Base-by-base conservation (phyloP, 2,329 filamentous ascomycete genomes). In the Colletotrichum filicis region DNA sequence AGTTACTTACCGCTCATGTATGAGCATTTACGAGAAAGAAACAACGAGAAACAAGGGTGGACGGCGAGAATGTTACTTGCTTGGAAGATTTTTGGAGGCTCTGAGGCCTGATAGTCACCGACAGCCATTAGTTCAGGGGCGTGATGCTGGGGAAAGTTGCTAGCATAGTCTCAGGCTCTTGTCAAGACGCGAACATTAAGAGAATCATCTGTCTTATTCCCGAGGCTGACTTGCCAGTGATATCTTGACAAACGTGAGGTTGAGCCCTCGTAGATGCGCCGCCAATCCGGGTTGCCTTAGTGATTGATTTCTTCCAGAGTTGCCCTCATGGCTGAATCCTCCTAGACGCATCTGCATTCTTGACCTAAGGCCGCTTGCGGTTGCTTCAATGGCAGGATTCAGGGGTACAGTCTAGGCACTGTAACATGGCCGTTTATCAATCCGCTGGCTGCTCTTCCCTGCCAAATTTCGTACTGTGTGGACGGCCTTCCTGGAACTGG, bases 1-100 rank as follows among this genome's bases (percentile, higher is more conserved):
- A 4, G 11, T 22, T 3, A 22, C 8, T 49, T 9, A 49, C 12
- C 42, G 61, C 60, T 8, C 58, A 53, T 2, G 35, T 74, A 12
- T 73, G 32, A 68, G 3, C 11, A 3, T 1, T 1, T 3, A 24
- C 19, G 5, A 60, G 22, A 53, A 22, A 12, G 42, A 11, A 8
- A 12, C 32, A 12, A 49, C 2, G 19, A 14, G 24, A 19, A 7
- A 14, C 22, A 7, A 16, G 1, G 14, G 1, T 3, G 37, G 2
- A 42, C 37, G 14, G 3, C 24, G 42, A 22, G n/a, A 46, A 57
- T 19, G 14, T 72, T 62, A 28, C 28, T 69, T 58, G 55, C 56
- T 72, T 62, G 57, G 61, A 32, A 58, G 19, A 73, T 66, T 71
- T 71, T 73, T 73, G 66, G 71, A 52, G 67, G 66, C 53, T 49